Evolutionary conservation across 768 basidiomycete species (phyloP).

Genomic region (Phanerodontia chrysosporium): DNA sequence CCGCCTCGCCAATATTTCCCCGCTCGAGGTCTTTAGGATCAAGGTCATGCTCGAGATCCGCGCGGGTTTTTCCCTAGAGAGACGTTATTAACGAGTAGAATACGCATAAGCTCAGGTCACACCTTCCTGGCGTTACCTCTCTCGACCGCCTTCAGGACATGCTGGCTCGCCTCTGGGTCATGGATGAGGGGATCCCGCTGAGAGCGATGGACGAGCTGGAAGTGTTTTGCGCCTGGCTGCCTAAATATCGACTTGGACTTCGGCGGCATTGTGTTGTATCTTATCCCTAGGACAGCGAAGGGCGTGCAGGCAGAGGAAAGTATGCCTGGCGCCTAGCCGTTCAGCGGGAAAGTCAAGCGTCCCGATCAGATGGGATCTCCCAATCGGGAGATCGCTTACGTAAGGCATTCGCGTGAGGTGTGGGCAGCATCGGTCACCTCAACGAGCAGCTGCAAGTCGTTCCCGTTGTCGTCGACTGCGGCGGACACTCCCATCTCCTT

Average conservation of each 20-base stretch:
- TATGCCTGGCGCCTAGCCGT: background rate
- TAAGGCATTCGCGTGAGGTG: conserved; percentile 13
- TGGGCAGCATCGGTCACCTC: conserved; percentile 9
- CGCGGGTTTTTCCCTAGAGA: conserved; percentile 70
- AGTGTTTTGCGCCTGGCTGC: conserved; percentile 85
- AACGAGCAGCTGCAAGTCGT: conserved; percentile 5
- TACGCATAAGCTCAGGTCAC: background rate
- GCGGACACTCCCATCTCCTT: background rate
- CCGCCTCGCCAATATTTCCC: conserved; percentile 78
- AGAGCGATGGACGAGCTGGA: conserved; percentile 95
- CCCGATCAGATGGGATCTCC: background rate
- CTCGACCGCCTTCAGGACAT: conserved; percentile 84
- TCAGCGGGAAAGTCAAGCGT: background rate
- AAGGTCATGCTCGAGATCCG: conserved; percentile 67
- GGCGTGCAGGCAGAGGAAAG: background rate
- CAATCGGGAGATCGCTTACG: conserved; percentile 7
- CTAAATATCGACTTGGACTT: conserved; percentile 92
- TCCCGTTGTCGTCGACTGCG: conserved; percentile 6
- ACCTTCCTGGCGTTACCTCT: conserved; percentile 72
- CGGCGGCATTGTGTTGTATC: conserved; percentile 47
- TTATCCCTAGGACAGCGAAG: background rate
- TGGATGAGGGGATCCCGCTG: conserved; percentile 94
- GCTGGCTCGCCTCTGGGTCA: conserved; percentile 82
- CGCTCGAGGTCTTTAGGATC: conserved; percentile 43
- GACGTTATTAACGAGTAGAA: background rate